A percentile compares a stretch with the other conserved stretches of the same genome.
Evolutionary conservation across 352 stramenopile species (phyloP).

Genomic region (Thalassiosira hispida): DNA sequence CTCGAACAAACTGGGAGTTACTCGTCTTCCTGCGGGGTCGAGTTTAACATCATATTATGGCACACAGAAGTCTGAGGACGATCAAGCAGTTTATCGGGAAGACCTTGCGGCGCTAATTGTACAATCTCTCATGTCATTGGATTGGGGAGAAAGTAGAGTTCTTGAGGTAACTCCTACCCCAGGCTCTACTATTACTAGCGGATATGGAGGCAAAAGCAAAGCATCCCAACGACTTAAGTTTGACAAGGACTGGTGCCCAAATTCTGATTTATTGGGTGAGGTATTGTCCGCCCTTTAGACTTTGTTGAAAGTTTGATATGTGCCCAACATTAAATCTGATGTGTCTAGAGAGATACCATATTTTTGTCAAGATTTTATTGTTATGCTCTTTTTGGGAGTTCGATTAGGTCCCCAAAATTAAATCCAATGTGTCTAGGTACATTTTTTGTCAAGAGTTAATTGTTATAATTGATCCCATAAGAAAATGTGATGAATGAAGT

Average conservation of each 20-base stretch:
- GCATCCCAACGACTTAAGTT: constrained; percentile 33
- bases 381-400: no score
- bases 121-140: constrained; percentile 71
- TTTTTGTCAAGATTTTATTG: no score
- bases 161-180: constrained; percentile 57
- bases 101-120: constrained; percentile 75
- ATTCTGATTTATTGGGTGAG: constrained; percentile 50
- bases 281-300: constrained; percentile 16
- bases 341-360: no score
- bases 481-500: no score
- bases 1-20: constrained; percentile 35
- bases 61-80: neutral
- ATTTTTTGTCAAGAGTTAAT: no score
- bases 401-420: no score
- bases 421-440: no score
- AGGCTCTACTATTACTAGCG: constrained; percentile 5
- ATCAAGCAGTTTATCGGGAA: constrained; percentile 58
- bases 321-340: no score
- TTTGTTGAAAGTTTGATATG: neutral
- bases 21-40: constrained; percentile 13
- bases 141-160: constrained; percentile 70
- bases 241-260: constrained; percentile 76
- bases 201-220: constrained; percentile 26
- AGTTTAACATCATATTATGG: constrained; percentile 5
- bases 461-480: no score